Base-by-base conservation (phyloP, 1,139 yeast species). In the Debaryomyces nepalensis region DNA sequence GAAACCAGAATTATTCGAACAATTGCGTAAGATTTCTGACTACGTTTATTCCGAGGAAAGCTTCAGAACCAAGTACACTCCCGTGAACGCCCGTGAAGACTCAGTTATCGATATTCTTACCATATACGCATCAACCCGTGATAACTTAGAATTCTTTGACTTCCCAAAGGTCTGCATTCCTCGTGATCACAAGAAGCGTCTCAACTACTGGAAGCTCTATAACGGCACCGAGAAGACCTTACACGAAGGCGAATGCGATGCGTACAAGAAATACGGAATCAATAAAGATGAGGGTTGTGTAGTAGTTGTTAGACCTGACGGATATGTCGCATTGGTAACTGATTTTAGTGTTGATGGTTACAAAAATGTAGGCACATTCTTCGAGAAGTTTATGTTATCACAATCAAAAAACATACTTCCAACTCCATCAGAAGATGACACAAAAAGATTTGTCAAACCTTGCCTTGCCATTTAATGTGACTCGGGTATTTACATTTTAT, bases 221-320 rank as follows among this genome's bases (percentile, higher is more conserved):
- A 39, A 58, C 29, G 63, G 62, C 26, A 55, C 55, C 39, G 65
- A 52, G 22, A 39, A 45, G 6, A 55, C 62, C 10, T 56, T 52
- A 37, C 62, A 58, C 41, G 46, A 50, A 15, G 61, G 63, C 7
- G 45, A 44, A 16, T 52, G 54, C 23, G 53, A 58, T 40, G 55
- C 57, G 7, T 63, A 63, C 43, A 49, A 47, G 15, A 47, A 51
- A 42, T 63, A 53, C 39, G 69, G 66, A 4, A 53, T 63, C 31
- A 57, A 58, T 37, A 51, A 55, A 11, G 39, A 52, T 18, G 46
- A 43, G 6, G 66, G 69, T 15, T 58, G 60, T 9, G 42, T 66
- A 22, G 39, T 63, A 18, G 60, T 66, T 21, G 46, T 62, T 12
- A 51, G 71, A 33, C 71, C 71, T n/a, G 71, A 66, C 50, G 67